Evolutionary conservation across 1,284 basidiomycete species (phyloP).

Genomic region (Kalmanozyma brasiliensis): DNA sequence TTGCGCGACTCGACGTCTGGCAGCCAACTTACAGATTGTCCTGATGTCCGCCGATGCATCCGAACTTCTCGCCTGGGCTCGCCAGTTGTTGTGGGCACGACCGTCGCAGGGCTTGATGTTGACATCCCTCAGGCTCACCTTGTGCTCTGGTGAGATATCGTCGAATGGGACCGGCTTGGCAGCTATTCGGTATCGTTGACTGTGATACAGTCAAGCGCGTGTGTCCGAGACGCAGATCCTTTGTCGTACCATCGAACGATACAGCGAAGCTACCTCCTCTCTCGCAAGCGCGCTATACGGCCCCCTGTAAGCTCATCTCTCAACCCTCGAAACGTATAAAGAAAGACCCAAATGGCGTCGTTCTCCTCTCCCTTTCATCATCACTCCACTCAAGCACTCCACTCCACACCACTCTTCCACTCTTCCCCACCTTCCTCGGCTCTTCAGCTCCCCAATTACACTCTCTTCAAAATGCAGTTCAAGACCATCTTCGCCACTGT

Average conservation of each 20-base stretch:
- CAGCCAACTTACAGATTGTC: no score
- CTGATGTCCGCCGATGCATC: conserved; percentile 13
- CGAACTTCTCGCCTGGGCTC: not conserved
- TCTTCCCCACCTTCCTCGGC: conserved; percentile 41
- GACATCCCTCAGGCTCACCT: conserved; percentile 1
- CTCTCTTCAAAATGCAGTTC: conserved; percentile 57
- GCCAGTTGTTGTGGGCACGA: conserved; percentile 3
- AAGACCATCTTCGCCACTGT: conserved; percentile 51
- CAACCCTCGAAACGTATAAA: conserved; percentile 45
- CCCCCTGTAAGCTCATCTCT: not conserved
- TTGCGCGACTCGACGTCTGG: no score
- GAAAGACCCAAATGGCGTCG: conserved; percentile 22
- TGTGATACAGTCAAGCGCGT: not conserved
- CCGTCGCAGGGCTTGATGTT: conserved; percentile 22
- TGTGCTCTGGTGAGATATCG: no score
- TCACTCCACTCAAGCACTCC: conserved; percentile 47
- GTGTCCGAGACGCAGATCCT: not conserved
- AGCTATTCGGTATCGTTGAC: conserved; percentile 1
- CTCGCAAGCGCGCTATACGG: conserved; percentile 18
- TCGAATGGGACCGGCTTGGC: no score
- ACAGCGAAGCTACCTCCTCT: conserved; percentile 2
- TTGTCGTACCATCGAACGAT: not conserved
- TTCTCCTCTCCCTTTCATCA: conserved; percentile 48
- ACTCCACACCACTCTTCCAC: conserved; percentile 47
- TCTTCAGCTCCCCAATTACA: conserved; percentile 33